These are phyloP conservation scores for Steccherinum ochraceum DNA, from an alignment of 768 basidiomycete species.

Conservation along the genomic window DNA sequence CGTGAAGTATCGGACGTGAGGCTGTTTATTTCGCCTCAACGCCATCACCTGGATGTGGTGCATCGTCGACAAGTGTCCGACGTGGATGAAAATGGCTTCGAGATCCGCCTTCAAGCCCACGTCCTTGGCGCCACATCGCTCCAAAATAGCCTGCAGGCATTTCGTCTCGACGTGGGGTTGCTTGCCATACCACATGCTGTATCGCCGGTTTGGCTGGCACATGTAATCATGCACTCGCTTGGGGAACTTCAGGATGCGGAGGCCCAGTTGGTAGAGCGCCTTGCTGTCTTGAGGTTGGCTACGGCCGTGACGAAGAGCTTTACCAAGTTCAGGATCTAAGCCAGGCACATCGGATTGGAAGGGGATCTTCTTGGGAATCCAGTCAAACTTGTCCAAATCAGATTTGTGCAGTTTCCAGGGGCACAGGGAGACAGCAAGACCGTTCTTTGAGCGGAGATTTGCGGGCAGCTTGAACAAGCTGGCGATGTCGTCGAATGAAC, in stretches of 20 bases:
- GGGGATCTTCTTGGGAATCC: conserved; percentile 10
- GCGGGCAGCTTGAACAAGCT: conserved; percentile 35
- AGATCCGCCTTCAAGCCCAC: conserved; percentile 33
- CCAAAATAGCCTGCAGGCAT: conserved; percentile 37
- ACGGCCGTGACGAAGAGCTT: neutral
- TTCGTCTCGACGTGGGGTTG: conserved; percentile 35
- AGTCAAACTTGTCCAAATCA: conserved; percentile 24
- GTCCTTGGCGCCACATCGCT: conserved; percentile 34
- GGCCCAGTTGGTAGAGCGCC: conserved; percentile 25
- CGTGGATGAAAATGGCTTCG: conserved; percentile 60
- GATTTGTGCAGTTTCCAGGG: conserved; percentile 36
- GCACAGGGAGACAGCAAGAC: conserved; percentile 39
- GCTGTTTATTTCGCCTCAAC: conserved; percentile 36
- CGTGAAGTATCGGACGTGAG: conserved; percentile 52
- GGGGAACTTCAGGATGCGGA: conserved; percentile 44
- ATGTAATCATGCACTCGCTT: conserved; percentile 42
- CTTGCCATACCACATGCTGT: conserved; percentile 41
- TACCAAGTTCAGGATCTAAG: conserved; percentile 12
- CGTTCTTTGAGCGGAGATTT: conserved; percentile 23
- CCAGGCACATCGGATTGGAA: conserved; percentile 6
- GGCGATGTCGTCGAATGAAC: conserved; percentile 27
- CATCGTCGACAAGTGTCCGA: conserved; percentile 45
- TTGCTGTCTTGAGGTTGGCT: conserved; percentile 4
- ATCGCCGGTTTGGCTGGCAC: conserved; percentile 27
- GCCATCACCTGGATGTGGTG: conserved; percentile 43